Percentiles rank a stretch among this genome's conserved stretches.
These are phyloP conservation scores for Agapanthus africanus DNA, from an alignment of 106 monocot genomes.

Conservation along the genomic window DNA sequence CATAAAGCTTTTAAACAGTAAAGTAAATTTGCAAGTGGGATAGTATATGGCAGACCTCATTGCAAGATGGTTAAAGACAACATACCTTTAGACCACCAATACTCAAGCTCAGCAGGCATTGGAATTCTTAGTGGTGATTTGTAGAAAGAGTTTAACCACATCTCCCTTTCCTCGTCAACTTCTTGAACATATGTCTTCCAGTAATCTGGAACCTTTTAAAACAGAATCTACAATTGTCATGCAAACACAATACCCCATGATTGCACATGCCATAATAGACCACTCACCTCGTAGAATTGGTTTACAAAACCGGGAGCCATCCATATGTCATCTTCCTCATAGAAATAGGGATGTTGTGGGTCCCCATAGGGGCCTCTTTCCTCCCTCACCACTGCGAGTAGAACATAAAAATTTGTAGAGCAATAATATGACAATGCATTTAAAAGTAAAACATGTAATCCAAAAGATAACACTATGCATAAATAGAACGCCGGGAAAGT, in stretches of 20 bases:
- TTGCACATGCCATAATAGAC: neutral
- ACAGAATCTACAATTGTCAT: neutral
- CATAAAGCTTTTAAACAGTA: neutral
- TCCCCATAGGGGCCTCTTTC: constrained; percentile 78
- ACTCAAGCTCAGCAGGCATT: constrained; percentile 88
- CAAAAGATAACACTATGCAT: neutral
- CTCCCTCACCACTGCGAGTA: constrained; percentile 65
- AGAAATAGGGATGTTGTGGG: constrained; percentile 88
- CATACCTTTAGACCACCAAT: constrained; percentile 82
- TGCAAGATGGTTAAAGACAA: neutral
- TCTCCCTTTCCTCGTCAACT: constrained; percentile 81
- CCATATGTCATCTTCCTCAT: constrained; percentile 82
- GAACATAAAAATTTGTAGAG: neutral
- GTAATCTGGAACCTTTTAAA: constrained; percentile 65
- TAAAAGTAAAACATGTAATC: neutral
- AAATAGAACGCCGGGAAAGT: neutral
- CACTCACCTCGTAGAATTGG: constrained; percentile 72
- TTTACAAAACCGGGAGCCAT: constrained; percentile 87
- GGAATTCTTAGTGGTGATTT: constrained; percentile 75
- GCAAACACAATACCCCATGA: neutral
- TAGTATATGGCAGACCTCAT: neutral
- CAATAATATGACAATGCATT: neutral
- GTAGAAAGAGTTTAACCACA: constrained; percentile 86
- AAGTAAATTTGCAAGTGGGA: neutral
- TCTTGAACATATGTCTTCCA: constrained; percentile 84